These are phyloP conservation scores for Teunomyces pallodes DNA, from an alignment of 805 yeast genomes.

Conservation along the genomic window DNA sequence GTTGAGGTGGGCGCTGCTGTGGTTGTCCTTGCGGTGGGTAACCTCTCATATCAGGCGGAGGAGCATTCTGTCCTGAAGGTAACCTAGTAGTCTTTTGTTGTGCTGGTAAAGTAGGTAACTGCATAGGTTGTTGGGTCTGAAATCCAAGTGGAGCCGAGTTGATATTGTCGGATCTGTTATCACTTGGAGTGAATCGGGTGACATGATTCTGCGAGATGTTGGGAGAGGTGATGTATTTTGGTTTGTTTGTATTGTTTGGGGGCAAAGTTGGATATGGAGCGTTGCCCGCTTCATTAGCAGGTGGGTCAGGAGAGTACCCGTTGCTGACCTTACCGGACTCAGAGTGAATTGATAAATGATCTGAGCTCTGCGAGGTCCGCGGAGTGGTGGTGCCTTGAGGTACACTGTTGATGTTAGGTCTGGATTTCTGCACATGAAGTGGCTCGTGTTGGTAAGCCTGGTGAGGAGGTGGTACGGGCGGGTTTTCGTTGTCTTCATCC, in stretches of 20 bases:
- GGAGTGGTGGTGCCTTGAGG: slow-evolving; percentile 18
- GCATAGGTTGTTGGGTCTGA: slow-evolving; percentile 2
- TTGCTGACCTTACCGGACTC: slow-evolving; percentile 23
- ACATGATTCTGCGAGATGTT: slow-evolving; percentile 26
- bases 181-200: slow-evolving; percentile 7
- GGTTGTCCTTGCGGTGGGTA: slow-evolving; percentile 2
- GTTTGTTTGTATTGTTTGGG: slow-evolving; percentile 16
- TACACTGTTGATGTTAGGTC: slow-evolving; percentile 11
- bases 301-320: slow-evolving; percentile 14
- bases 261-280: slow-evolving; percentile 11
- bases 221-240: slow-evolving; percentile 33
- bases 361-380: slow-evolving; percentile 8
- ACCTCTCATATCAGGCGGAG: background rate
- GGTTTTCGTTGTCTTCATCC: slow-evolving; percentile 11
- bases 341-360: slow-evolving; percentile 23
- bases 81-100: slow-evolving; percentile 5
- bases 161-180: slow-evolving; percentile 2
- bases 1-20: background rate
- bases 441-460: background rate
- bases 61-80: slow-evolving; percentile 2
- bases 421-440: background rate
- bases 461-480: slow-evolving; percentile 24
- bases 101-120: slow-evolving; percentile 7
- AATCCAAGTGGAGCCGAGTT: background rate
- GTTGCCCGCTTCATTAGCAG: background rate